Evolutionary conservation across 164 flowering plant species (phyloP), one percentile per base, ranked within the genome.

Genomic region (Umbilicus rupestris): DNA sequence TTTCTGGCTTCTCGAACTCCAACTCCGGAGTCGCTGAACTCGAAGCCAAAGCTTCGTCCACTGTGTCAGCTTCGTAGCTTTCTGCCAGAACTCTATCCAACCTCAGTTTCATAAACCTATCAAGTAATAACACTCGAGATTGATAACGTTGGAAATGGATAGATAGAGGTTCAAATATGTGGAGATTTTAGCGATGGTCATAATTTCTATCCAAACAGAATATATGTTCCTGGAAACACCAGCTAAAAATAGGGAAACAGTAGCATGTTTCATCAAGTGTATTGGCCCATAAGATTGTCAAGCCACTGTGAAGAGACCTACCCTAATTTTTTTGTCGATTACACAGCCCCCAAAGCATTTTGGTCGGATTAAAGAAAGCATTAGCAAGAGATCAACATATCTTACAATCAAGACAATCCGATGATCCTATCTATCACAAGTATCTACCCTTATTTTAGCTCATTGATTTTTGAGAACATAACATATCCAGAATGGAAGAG

Each of bases 21-120:
- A 94, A 20, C 49, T 83, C 79, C n/a, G 89, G 29, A 55, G 77
- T 72, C 20, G 84, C 76, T 2, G 96, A 95, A 68, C 74, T 88
- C 20, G 84, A 86, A 58, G 89, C 90, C 66, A 94, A 75, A 33
- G 99, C 99, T 74, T 89, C 96, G 71, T 94, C 96, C 24, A 87
- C 62, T 57, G 81, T 82, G 39, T 75, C 82, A 42, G 97, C 87
- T 76, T 94, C 97, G 47, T 59, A 91, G 79, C 82, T 81, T 29
- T 84, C 94, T 15, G 79, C 69, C 65, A 91, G 71, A 71, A 94
- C 99, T 45, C 96, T 75, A 66, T 94, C 99, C 73, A 94, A 77
- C 71, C 99, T 85, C 62, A 94, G 72, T 77, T 94, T 94, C 99
- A 94, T 94, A 76, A 83, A 94, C 83, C 99, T 94, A 85, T 52